These are phyloP conservation scores for Heterobasidion parviporum DNA, from an alignment of 1,284 basidiomycete species.

Conservation along the genomic window DNA sequence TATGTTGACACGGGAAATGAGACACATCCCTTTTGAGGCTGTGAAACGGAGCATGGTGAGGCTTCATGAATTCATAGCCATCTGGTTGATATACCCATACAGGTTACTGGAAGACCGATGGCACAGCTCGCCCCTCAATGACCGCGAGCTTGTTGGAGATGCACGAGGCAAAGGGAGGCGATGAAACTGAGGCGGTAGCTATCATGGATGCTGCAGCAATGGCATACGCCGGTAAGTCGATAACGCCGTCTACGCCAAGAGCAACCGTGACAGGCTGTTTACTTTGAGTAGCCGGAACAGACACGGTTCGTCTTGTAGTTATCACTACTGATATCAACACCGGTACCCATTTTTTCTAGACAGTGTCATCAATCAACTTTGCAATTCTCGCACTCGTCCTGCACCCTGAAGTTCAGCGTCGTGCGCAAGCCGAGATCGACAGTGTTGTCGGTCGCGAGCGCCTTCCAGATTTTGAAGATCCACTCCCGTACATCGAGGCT, in stretches of 20 bases:
- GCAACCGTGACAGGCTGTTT: not conserved
- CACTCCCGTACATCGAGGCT: slow-evolving; percentile 11
- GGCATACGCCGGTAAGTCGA: not conserved
- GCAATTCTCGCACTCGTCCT: slow-evolving; percentile 1
- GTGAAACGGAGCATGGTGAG: no score
- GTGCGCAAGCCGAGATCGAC: slow-evolving; percentile 19
- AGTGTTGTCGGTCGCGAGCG: slow-evolving; percentile 13
- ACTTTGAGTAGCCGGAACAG: not conserved
- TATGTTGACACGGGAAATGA: no score
- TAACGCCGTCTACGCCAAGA: not conserved
- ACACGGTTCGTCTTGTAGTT: not conserved
- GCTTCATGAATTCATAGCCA: not conserved
- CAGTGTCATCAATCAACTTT: not conserved
- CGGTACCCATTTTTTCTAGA: not conserved
- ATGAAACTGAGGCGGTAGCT: not conserved
- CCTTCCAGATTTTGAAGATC: slow-evolving; percentile 11
- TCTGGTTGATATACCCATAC: not conserved
- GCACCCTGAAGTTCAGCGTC: slow-evolving; percentile 16
- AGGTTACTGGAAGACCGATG: no score
- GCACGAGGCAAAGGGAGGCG: not conserved
- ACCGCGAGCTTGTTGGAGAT: not conserved
- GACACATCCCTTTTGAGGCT: no score
- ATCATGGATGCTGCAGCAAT: not conserved
- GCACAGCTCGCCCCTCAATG: not conserved
- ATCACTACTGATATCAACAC: not conserved